Evolutionary conservation across 345 rosid species (phyloP).

Genomic region (Geranium rotundifolium): DNA sequence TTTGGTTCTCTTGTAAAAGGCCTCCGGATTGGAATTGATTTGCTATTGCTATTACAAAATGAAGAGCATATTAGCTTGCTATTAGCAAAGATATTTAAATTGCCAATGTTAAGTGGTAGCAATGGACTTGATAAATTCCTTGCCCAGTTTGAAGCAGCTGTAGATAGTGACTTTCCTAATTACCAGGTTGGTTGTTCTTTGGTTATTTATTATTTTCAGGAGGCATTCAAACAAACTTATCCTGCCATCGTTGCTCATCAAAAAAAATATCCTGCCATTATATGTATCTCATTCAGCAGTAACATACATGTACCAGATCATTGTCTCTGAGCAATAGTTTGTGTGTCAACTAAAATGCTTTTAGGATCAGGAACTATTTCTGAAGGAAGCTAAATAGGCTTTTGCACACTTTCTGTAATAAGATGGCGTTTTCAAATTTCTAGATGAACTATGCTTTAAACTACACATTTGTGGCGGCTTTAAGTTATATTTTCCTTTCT

Average conservation of each 20-base stretch:
- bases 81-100: conserved; percentile 40
- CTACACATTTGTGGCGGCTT: neutral
- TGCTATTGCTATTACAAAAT: conserved; percentile 45
- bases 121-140: conserved; percentile 54
- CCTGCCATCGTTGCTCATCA: too few relatives aligned
- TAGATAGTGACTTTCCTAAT: conserved; percentile 84
- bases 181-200: conserved; percentile 56
- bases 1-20: conserved; percentile 85
- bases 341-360: too few relatives aligned
- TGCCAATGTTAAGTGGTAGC: conserved; percentile 45
- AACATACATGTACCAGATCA: too few relatives aligned
- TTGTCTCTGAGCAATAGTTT: too few relatives aligned
- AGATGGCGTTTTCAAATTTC: neutral
- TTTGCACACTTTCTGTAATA: neutral
- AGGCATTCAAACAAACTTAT: too few relatives aligned
- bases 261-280: too few relatives aligned
- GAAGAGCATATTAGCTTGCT: conserved; percentile 30
- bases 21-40: conserved; percentile 59
- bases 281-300: too few relatives aligned
- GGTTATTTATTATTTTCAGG: neutral
- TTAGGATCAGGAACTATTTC: too few relatives aligned
- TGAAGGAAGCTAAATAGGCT: too few relatives aligned
- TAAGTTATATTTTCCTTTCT: too few relatives aligned
- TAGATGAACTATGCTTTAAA: neutral
- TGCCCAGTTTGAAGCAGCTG: conserved; percentile 77